These are phyloP conservation scores for Cylindricascospora bacillispora DNA, from an alignment of 1,139 yeast species.

Conservation along the genomic window DNA sequence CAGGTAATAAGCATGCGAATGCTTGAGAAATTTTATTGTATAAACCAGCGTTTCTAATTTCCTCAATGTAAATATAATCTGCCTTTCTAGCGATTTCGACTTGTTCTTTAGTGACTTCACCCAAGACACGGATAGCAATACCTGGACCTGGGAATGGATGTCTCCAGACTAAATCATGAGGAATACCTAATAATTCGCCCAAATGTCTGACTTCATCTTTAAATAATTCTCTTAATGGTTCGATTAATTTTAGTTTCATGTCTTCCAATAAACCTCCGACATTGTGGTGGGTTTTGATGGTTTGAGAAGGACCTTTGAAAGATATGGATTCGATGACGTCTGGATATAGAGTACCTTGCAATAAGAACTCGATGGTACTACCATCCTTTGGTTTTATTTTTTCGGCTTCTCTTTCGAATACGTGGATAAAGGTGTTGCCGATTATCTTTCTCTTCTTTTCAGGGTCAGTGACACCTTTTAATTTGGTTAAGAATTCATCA, in stretches of 20 bases:
- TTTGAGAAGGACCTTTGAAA: constrained; percentile 98
- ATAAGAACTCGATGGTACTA: constrained; percentile 78
- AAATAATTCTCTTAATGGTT: constrained; percentile 95
- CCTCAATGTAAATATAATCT: constrained; percentile 89
- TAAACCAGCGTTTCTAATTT: constrained; percentile 84
- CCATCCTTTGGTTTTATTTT: constrained; percentile 83
- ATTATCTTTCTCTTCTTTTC: constrained; percentile 98
- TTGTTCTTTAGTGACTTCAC: constrained; percentile 89
- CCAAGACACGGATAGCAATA: constrained; percentile 93
- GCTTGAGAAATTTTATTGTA: constrained; percentile 94
- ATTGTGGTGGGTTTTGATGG: constrained; percentile 97
- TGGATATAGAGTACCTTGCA: constrained; percentile 97
- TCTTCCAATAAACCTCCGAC: constrained; percentile 96
- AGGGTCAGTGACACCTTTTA: constrained; percentile 94
- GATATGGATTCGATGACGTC: constrained; percentile 98
- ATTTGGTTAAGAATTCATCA: constrained; percentile 72
- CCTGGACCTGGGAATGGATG: constrained; percentile 99
- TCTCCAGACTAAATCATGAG: constrained; percentile 97
- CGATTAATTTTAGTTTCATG: constrained; percentile 96
- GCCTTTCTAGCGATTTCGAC: constrained; percentile 96
- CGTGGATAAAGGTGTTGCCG: constrained; percentile 95
- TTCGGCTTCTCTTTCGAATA: constrained; percentile 92
- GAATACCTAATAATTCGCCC: constrained; percentile 90
- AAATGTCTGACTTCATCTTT: constrained; percentile 96
- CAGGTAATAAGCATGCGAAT: constrained; percentile 92